These are phyloP conservation scores for Trichoderma asperellum DNA, from an alignment of 2,329 filamentous ascomycete species.

Conservation along the genomic window DNA sequence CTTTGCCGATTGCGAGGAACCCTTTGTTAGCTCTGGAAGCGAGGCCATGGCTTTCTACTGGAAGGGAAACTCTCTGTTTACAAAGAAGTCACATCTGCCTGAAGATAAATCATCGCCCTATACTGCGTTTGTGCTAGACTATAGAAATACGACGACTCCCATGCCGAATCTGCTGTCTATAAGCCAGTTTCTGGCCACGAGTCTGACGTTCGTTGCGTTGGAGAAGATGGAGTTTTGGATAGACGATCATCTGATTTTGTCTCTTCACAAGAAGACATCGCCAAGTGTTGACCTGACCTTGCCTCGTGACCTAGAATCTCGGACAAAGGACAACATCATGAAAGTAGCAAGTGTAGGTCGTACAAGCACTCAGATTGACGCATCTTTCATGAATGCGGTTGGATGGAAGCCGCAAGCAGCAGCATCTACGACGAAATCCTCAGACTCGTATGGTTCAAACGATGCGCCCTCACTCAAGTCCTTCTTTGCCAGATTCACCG, in stretches of 20 bases:
- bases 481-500: slow-evolving; percentile 80
- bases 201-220: slow-evolving; percentile 91
- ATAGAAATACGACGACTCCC: slow-evolving; percentile 84
- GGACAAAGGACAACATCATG: slow-evolving; percentile 88
- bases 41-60: slow-evolving; percentile 99
- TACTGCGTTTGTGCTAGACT: slow-evolving; percentile 94
- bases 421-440: slow-evolving; percentile 46
- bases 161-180: slow-evolving; percentile 84
- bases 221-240: slow-evolving; percentile 87
- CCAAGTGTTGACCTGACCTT: slow-evolving; percentile 73
- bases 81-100: slow-evolving; percentile 77
- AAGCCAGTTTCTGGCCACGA: slow-evolving; percentile 90
- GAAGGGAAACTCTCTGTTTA: slow-evolving; percentile 98
- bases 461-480: slow-evolving; percentile 67
- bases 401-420: slow-evolving; percentile 72
- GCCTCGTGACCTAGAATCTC: slow-evolving; percentile 77
- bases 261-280: slow-evolving; percentile 82
- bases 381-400: slow-evolving; percentile 82
- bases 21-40: slow-evolving; percentile 89
- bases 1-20: slow-evolving; percentile 96
- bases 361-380: slow-evolving; percentile 90
- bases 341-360: slow-evolving; percentile 78
- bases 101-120: slow-evolving; percentile 67
- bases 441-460: slow-evolving; percentile 54
- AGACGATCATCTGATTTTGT: slow-evolving; percentile 81